phyloP scores from a whole-genome alignment of 495 filamentous ascomycete genomes.

The Geoglossum glabrum region DNA sequence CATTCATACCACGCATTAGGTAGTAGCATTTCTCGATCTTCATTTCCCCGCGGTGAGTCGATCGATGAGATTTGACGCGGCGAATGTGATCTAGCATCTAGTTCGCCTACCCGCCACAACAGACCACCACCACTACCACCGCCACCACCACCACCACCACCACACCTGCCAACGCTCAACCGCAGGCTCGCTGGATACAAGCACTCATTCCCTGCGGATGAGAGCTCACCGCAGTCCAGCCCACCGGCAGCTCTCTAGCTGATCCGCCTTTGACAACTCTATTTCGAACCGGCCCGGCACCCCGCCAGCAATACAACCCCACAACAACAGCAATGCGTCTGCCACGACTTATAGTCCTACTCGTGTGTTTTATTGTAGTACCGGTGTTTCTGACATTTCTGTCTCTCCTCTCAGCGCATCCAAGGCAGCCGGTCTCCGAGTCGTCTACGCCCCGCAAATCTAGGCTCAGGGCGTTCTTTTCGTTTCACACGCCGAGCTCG shows the following conservation, averaged over 20 bases:
- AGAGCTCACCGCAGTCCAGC: not conserved
- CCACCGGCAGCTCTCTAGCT: not conserved
- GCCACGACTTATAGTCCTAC: slow-evolving; percentile 17
- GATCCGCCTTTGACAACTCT: not conserved
- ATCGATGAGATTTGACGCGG: not conserved
- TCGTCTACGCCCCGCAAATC: slow-evolving; percentile 11
- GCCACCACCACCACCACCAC: not conserved
- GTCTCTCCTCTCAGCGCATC: slow-evolving; percentile 24
- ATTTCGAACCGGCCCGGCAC: not conserved
- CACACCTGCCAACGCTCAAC: not conserved
- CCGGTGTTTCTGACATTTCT: slow-evolving; percentile 32
- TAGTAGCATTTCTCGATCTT: not conserved
- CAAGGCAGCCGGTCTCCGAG: slow-evolving; percentile 4
- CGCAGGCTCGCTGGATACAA: not conserved
- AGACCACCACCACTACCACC: not conserved
- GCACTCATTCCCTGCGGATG: not conserved
- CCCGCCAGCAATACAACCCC: not conserved
- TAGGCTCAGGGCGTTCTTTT: slow-evolving; percentile 34
- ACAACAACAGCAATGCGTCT: slow-evolving; percentile 9
- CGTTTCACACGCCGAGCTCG: slow-evolving; percentile 46
- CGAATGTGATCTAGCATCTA: too few relatives aligned
- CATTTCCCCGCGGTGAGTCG: not conserved
- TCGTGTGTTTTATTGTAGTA: slow-evolving; percentile 33
- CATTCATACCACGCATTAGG: not conserved
- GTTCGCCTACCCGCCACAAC: not conserved